These are phyloP conservation scores for Prosopis cineraria DNA, from an alignment of 306 rosid species.

Conservation along the genomic window DNA sequence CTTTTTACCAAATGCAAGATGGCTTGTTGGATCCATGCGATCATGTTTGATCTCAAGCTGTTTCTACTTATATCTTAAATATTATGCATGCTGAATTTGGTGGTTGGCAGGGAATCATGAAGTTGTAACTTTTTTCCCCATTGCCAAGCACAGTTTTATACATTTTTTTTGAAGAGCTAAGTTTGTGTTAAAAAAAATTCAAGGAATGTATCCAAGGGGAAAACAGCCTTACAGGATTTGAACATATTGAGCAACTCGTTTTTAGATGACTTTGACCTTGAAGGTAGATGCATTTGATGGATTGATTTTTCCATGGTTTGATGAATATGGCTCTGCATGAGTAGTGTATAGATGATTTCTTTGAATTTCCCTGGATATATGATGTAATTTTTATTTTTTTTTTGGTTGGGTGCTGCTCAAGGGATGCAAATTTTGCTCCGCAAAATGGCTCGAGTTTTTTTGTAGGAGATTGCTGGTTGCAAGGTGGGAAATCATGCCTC, in stretches of 20 bases:
- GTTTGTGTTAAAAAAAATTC: not conserved
- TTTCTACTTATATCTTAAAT: not conserved
- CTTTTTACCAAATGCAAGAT: not conserved
- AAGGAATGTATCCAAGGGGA: not conserved
- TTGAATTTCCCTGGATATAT: not conserved
- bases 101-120: not conserved
- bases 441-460: not conserved
- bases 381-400: not conserved
- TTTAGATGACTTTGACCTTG: not conserved
- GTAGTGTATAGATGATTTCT: not conserved
- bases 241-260: not conserved
- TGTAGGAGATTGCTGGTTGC: not conserved
- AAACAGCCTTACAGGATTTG: not conserved
- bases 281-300: not conserved
- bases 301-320: not conserved
- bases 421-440: not conserved
- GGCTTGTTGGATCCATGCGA: not conserved
- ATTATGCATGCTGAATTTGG: not conserved
- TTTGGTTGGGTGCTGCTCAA: slow-evolving; percentile 4
- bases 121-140: not conserved
- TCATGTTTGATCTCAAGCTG: not conserved
- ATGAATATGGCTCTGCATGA: not conserved
- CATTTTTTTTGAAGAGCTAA: not conserved
- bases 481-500: not conserved
- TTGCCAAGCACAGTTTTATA: not conserved